These are phyloP conservation scores for Neurospora sp. DNA, from an alignment of 495 filamentous ascomycete genomes.

Conservation along the genomic window DNA sequence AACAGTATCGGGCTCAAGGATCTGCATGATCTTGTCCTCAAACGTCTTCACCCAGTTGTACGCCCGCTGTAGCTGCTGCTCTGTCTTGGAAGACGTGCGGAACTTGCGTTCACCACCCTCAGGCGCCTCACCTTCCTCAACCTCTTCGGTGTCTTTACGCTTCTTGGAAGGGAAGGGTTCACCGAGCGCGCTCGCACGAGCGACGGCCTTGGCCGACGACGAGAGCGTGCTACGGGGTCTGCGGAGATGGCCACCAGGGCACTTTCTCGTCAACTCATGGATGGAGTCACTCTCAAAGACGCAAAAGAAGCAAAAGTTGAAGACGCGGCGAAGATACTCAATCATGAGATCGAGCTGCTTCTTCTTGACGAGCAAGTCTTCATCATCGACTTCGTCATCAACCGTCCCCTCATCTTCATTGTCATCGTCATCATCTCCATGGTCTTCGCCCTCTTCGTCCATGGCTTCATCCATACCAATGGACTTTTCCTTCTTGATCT, in stretches of 20 bases:
- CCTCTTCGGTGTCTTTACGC: conserved; percentile 53
- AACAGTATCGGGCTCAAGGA: conserved; percentile 79
- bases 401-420: conserved; percentile 68
- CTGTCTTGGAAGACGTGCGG: conserved; percentile 60
- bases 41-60: conserved; percentile 99
- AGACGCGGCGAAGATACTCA: conserved; percentile 90
- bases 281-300: conserved; percentile 97
- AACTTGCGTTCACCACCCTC: conserved; percentile 57
- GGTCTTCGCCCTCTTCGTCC: conserved; percentile 63
- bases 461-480: conserved; percentile 57
- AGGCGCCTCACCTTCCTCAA: conserved; percentile 52
- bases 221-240: conserved; percentile 77
- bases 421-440: conserved; percentile 54
- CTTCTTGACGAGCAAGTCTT: conserved; percentile 82
- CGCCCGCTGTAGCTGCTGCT: conserved; percentile 84
- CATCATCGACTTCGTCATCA: conserved; percentile 78
- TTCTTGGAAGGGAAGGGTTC: conserved; percentile 74
- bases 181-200: conserved; percentile 67
- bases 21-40: conserved; percentile 89
- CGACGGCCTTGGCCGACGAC: conserved; percentile 72
- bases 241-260: conserved; percentile 89
- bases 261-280: conserved; percentile 90
- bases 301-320: conserved; percentile 99
- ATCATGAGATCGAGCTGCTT: conserved; percentile 94
- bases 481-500: conserved; percentile 43